These are phyloP conservation scores for Sclerotinia minor DNA, from an alignment of 2,329 filamentous ascomycete species.

Conservation along the genomic window DNA sequence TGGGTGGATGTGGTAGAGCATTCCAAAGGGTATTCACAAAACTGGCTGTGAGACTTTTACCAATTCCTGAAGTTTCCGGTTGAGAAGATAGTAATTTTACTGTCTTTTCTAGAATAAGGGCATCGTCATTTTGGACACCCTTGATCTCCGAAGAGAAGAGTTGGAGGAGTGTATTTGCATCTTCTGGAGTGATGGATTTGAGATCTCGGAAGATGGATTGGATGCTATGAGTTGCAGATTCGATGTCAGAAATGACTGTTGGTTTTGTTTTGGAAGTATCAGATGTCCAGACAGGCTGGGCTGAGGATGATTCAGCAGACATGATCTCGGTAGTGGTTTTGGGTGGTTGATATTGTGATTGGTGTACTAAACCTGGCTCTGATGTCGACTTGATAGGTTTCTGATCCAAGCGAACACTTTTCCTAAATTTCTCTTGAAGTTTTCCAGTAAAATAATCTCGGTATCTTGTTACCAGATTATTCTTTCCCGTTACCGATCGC, in stretches of 20 bases:
- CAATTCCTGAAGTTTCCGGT: constrained; percentile 7
- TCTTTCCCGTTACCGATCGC: background rate
- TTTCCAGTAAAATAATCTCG: constrained; percentile 8
- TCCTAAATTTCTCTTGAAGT: background rate
- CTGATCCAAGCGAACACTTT: background rate
- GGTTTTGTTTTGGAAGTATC: constrained; percentile 10
- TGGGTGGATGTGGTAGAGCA: constrained; percentile 69
- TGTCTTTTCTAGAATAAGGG: constrained; percentile 71
- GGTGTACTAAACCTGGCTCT: background rate
- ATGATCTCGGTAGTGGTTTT: background rate
- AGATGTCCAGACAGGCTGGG: background rate
- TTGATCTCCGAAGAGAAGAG: constrained; percentile 62
- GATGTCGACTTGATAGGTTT: background rate
- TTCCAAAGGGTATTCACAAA: constrained; percentile 71
- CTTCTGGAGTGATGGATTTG: constrained; percentile 46
- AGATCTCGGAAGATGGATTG: constrained; percentile 44
- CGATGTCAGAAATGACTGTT: constrained; percentile 10
- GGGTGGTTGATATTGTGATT: background rate
- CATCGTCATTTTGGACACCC: constrained; percentile 69
- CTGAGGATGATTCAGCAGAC: background rate
- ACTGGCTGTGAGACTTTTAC: constrained; percentile 55
- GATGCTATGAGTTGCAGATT: constrained; percentile 18
- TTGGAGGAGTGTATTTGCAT: constrained; percentile 58
- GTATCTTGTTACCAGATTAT: background rate
- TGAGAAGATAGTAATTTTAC: constrained; percentile 47